These are phyloP conservation scores for Thalassiosira livingstoniorum DNA, from an alignment of 352 stramenopile species.

Conservation along the genomic window DNA sequence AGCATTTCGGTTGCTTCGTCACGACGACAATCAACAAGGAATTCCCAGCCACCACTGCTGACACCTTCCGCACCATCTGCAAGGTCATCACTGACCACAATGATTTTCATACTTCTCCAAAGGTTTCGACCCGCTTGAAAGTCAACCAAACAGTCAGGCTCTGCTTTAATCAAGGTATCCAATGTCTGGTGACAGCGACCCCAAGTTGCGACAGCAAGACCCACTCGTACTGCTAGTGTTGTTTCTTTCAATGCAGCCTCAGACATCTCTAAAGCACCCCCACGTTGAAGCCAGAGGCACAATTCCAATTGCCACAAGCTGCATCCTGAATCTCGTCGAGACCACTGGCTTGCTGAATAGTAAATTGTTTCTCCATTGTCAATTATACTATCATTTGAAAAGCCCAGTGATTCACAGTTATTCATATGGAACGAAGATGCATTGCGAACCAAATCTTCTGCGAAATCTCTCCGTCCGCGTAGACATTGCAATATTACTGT, in stretches of 20 bases:
- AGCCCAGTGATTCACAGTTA: constrained; percentile 63
- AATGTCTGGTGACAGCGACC: constrained; percentile 74
- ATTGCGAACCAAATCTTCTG: constrained; percentile 76
- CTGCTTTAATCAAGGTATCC: constrained; percentile 77
- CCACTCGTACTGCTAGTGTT: constrained; percentile 75
- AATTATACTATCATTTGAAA: constrained; percentile 71
- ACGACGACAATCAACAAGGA: constrained; percentile 83
- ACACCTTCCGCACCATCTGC: constrained; percentile 59
- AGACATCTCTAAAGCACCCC: constrained; percentile 71
- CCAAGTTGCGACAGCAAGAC: constrained; percentile 73
- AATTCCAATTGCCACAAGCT: constrained; percentile 84
- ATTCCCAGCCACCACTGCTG: constrained; percentile 85
- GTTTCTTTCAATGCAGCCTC: constrained; percentile 75
- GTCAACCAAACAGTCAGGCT: constrained; percentile 81
- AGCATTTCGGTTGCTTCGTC: constrained; percentile 84
- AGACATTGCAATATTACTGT: constrained; percentile 72
- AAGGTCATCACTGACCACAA: constrained; percentile 45
- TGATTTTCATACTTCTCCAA: constrained; percentile 84
- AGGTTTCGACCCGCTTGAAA: constrained; percentile 74
- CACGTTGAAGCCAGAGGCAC: constrained; percentile 83
- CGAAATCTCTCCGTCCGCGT: constrained; percentile 68
- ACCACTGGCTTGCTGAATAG: constrained; percentile 65
- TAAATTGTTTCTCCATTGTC: constrained; percentile 52
- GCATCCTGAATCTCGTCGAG: constrained; percentile 54
- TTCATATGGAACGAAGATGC: constrained; percentile 66